Evolutionary conservation across 306 rosid species (phyloP).

Genomic region (Acacia melanoxylon): DNA sequence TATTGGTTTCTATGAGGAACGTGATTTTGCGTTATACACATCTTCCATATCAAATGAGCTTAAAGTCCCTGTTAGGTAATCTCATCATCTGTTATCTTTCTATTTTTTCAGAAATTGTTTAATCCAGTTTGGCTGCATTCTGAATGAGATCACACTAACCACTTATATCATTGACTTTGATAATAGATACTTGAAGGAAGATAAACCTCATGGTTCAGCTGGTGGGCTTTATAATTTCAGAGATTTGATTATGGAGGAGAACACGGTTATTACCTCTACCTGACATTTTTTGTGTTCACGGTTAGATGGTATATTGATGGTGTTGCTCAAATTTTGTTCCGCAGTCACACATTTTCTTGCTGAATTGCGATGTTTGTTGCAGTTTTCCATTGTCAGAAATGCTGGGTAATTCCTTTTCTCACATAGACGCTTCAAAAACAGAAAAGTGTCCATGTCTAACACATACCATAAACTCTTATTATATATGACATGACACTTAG

Average conservation of each 20-base stretch:
- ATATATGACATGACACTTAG: neutral
- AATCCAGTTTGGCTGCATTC: neutral
- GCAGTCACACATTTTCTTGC: conserved; percentile 89
- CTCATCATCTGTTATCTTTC: conserved; percentile 17
- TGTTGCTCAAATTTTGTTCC: conserved; percentile 38
- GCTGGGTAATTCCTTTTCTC: conserved; percentile 66
- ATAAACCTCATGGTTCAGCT: conserved; percentile 95
- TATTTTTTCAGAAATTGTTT: conserved; percentile 4
- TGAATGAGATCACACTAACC: conserved; percentile 2
- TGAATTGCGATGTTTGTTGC: conserved; percentile 93
- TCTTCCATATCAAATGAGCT: conserved; percentile 94
- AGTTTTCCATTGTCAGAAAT: conserved; percentile 90
- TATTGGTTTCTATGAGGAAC: conserved; percentile 93
- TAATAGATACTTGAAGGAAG: conserved; percentile 85
- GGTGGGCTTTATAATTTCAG: conserved; percentile 89
- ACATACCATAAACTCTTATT: neutral
- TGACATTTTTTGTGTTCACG: neutral
- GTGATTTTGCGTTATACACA: conserved; percentile 78
- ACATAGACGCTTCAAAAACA: neutral
- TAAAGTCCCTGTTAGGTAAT: conserved; percentile 82
- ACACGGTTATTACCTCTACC: conserved; percentile 58
- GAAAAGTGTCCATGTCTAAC: neutral
- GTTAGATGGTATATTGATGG: conserved; percentile 8
- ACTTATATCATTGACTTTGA: conserved; percentile 14
- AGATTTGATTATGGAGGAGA: conserved; percentile 91